Evolutionary conservation across 1,284 basidiomycete genomes (phyloP), one percentile per base, ranked within the genome.

Genomic region (Trichosporon faecale): DNA sequence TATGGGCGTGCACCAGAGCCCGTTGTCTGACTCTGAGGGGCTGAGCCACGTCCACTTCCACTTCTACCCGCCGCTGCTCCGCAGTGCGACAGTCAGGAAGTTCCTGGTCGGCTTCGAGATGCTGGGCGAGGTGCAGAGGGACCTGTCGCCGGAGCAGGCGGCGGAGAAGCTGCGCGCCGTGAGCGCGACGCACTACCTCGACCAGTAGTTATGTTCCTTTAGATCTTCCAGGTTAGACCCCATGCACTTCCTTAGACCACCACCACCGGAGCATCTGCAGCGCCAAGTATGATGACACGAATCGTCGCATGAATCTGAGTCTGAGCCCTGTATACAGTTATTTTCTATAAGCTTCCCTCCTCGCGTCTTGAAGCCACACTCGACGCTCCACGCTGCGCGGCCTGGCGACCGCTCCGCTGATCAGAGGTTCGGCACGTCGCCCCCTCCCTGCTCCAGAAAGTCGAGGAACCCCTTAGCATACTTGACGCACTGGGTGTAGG

Each of bases 101-200:
- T 97, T 97, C 84, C 83, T 96, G 37, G 95, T 96, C 37, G 94
- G 95, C 89, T 97, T 93, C 76, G 95, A 97, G 82, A 86, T 97
- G 74, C 92, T 97, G 88, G 92, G 89, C 0, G 94, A 98, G 81
- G 88, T 91, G 1, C 95, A 98, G 85, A 86, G 95, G 2, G 95
- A 98, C 80, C 85, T 97, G 46, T 95, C 94, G 0, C 88, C 94
- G 0, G 95, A 98, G 79, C 91, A 94, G 81, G 94, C 94, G 7
- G 94, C 94, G 0, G 79, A 84, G 72, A 86, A 87, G 46, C 84
- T 97, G 68, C 84, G 89, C 33, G 86, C 76, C 1, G 85, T 86
- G 66, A 78, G 85, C 16, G 84, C 86, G 29, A 82, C 85, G 52
- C 89, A 90, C 78, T 90, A 89, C 74, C 73, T 86, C 61, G 84